Conservation (phyloP, 345 rosid species). For the Aquilaria malaccensis region DNA sequence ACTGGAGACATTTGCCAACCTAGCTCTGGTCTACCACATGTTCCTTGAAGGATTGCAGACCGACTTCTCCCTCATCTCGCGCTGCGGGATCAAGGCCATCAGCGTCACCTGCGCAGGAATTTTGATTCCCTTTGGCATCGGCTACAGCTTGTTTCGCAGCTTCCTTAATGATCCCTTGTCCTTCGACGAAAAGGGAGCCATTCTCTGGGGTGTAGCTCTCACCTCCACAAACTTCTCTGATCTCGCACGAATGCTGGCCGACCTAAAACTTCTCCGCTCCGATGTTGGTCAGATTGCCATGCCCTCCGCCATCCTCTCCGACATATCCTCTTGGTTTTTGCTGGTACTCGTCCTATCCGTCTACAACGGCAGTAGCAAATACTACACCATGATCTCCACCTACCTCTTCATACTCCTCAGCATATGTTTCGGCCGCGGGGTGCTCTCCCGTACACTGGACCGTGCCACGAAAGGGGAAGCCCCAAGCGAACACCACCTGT, state of each 20-base stretch:
- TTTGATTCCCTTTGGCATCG: constrained; percentile 26
- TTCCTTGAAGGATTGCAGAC: constrained; percentile 62
- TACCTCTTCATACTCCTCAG: constrained; percentile 21
- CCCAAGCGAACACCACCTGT: constrained; percentile 30
- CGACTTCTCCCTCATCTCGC: constrained; percentile 36
- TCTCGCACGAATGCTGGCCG: constrained; percentile 43
- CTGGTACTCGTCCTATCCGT: constrained; percentile 19
- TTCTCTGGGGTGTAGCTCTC: constrained; percentile 46
- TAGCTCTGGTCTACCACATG: constrained; percentile 40
- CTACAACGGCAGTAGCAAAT: constrained; percentile 3
- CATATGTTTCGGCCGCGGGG: constrained; percentile 34
- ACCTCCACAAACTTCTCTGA: constrained; percentile 56
- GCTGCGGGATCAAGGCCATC: constrained; percentile 20
- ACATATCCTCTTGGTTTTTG: constrained; percentile 45
- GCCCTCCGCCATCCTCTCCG: constrained; percentile 39
- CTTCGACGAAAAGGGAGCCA: constrained; percentile 15
- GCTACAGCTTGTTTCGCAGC: constrained; percentile 26
- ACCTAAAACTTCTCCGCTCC: constrained; percentile 58
- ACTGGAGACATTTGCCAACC: constrained; percentile 43
- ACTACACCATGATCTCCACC: constrained; percentile 15
- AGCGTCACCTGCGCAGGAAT: constrained; percentile 33
- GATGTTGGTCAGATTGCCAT: constrained; percentile 47
- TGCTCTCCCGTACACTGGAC: constrained; percentile 26
- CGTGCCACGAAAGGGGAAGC: constrained; percentile 21
- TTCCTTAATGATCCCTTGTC: constrained; percentile 2